A percentile compares a stretch with the other conserved stretches of the same genome.
Conservation (phyloP, 1,284 basidiomycete species). For the Pascua sp. region DNA sequence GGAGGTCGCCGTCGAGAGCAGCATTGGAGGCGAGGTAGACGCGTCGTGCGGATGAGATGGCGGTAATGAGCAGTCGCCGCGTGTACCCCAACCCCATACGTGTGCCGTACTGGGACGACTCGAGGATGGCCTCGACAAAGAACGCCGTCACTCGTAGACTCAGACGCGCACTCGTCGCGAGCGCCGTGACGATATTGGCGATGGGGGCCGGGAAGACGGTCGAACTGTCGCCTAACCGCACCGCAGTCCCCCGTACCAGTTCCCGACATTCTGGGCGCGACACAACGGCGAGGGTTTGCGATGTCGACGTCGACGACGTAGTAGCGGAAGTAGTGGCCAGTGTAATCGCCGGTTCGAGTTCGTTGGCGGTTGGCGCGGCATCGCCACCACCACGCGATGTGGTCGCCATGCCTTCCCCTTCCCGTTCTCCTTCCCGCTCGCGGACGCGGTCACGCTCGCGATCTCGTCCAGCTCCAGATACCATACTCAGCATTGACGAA, state of each 20-base stretch:
- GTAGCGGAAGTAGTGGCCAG: no score
- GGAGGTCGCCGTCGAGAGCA: conserved; percentile 24
- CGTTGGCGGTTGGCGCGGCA: no score
- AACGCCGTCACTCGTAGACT: conserved; percentile 46
- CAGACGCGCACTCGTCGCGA: conserved; percentile 46
- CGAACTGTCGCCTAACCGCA: conserved; percentile 1
- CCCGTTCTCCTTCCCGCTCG: background rate
- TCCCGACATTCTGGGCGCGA: no score
- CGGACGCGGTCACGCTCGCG: conserved; percentile 1
- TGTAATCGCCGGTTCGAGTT: no score
- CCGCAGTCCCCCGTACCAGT: no score
- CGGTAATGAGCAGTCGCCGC: conserved; percentile 46
- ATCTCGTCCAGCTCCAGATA: background rate
- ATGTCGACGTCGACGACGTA: no score
- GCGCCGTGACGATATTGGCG: conserved; percentile 47
- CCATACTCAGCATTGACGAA: no score
- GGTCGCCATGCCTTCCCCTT: no score
- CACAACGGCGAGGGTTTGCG: no score
- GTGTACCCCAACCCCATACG: conserved; percentile 45
- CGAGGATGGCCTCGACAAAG: conserved; percentile 50
- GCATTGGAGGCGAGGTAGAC: conserved; percentile 42
- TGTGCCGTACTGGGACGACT: conserved; percentile 39
- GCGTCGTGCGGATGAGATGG: conserved; percentile 47
- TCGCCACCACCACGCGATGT: no score
- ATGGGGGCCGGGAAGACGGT: conserved; percentile 48